A percentile compares a stretch with the other conserved stretches of the same genome.
These are phyloP conservation scores for Trichosporon asahii DNA, from an alignment of 1,284 basidiomycete species.

Conservation along the genomic window DNA sequence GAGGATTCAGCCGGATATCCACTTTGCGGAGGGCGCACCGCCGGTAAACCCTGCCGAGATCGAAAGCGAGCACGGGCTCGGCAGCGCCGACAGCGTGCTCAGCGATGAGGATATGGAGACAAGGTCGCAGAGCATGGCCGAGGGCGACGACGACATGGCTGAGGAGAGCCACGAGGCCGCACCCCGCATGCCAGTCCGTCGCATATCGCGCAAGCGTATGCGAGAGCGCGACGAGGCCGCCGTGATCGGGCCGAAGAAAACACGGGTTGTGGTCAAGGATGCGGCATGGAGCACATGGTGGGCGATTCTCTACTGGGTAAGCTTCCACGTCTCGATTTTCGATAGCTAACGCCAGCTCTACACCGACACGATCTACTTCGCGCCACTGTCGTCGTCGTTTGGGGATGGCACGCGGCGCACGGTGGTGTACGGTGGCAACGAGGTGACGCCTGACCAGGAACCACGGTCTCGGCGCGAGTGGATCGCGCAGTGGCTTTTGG, in stretches of 20 bases:
- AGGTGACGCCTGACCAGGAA: constrained; percentile 4
- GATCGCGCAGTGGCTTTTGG: constrained; percentile 43
- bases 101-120: constrained; percentile 1
- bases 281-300: constrained; percentile 78
- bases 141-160: constrained; percentile 14
- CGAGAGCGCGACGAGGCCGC: background rate
- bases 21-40: background rate
- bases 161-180: constrained; percentile 12
- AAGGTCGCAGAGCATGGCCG: background rate
- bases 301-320: constrained; percentile 76
- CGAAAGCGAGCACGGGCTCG: background rate
- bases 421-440: background rate
- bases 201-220: constrained; percentile 13
- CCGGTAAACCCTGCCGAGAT: background rate
- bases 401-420: background rate
- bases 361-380: constrained; percentile 77
- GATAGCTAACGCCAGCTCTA: constrained; percentile 61
- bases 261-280: constrained; percentile 67
- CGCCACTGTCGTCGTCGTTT: constrained; percentile 68
- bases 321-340: constrained; percentile 31
- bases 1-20: background rate
- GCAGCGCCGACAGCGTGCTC: background rate
- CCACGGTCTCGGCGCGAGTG: constrained; percentile 35
- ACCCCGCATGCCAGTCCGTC: background rate
- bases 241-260: constrained; percentile 54